Base-by-base conservation (phyloP, 176 grass and related monocot genomes). In the sorghum (Sorghum bicolor) region DNA sequence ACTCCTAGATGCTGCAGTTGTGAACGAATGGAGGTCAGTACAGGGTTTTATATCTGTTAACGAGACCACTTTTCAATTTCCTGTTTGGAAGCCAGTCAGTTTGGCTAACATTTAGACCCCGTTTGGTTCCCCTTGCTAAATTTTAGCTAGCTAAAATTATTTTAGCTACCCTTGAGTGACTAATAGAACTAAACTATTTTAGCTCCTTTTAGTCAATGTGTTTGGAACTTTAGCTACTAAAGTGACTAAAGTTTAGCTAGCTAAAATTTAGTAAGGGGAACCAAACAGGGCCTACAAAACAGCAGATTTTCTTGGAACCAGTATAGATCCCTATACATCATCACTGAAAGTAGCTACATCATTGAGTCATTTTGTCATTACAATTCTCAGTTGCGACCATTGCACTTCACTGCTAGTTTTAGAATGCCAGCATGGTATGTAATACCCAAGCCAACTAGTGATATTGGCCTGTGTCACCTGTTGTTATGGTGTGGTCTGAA, bases 1-100 rank as follows among this genome's bases (percentile, higher is more conserved):
- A 99, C 96, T 87, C 93, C 91, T 53, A 91, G 89, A 71, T 99
- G 96, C 41, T 99, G 96, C 84, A 96, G 96, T 73, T 99, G 96
- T 87, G 96, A 99, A 88, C 75, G 93, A 83, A 91, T 99, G 93
- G 93, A 99, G 96, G 96, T 99, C 34, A 78, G 83, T 82, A 37
- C 39, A 82, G 5, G 36, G 10, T 85, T 71, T 70, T 81, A 50
- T 32, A 75, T 89, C 13, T 32, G 25, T 32, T 48, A 76, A 70
- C 28, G 76, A 85, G 62, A 70, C 5, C 22, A 60, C 75, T 41
- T 53, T n/a, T 26, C 5, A 7, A 47, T 61, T 61, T 88, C 50
- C 36, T 75, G 60, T 8, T 20, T 61, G 19, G 57, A 20, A 80
- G 9, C 60, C 28, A 5, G 2, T 16, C 19, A 72, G 9, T 16